Evolutionary conservation across 2,329 filamentous ascomycete species (phyloP).

Genomic region (Bimuria novae-zelandiae): DNA sequence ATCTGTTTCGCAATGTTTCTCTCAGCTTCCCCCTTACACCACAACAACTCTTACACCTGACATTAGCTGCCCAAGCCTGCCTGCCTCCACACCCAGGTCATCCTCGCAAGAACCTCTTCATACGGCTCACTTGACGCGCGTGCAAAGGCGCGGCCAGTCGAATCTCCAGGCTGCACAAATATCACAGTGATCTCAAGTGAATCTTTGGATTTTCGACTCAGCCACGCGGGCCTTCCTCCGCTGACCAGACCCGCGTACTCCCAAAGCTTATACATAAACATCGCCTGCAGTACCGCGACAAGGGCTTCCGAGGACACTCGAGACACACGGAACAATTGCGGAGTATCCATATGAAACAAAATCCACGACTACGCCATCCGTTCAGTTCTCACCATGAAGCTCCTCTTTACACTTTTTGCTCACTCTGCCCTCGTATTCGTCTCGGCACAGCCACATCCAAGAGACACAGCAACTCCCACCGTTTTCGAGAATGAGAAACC

Average conservation of each 20-base stretch:
- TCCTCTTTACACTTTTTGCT: constrained; percentile 1
- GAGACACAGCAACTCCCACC: not conserved
- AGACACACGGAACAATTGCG: no score
- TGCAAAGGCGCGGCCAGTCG: not conserved
- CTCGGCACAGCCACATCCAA: constrained; percentile 10
- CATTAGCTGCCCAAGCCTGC: not conserved
- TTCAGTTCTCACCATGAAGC: constrained; percentile 17
- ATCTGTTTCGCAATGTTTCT: not conserved
- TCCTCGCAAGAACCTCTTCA: no score
- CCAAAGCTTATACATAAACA: not conserved
- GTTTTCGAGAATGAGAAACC: constrained; percentile 14
- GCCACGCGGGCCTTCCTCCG: constrained; percentile 2
- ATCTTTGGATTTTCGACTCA: not conserved
- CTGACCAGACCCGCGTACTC: not conserved
- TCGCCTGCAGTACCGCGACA: not conserved
- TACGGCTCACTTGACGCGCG: not conserved
- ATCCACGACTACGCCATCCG: no score
- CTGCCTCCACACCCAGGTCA: not conserved
- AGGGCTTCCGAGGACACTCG: no score
- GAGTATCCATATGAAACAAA: no score
- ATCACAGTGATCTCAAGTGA: not conserved
- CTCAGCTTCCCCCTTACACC: not conserved
- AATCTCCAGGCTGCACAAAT: no score
- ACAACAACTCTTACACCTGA: no score
- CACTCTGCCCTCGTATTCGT: not conserved